phyloP scores from a whole-genome alignment of 2,329 filamentous ascomycete genomes.

The Beauveria caledonica region DNA sequence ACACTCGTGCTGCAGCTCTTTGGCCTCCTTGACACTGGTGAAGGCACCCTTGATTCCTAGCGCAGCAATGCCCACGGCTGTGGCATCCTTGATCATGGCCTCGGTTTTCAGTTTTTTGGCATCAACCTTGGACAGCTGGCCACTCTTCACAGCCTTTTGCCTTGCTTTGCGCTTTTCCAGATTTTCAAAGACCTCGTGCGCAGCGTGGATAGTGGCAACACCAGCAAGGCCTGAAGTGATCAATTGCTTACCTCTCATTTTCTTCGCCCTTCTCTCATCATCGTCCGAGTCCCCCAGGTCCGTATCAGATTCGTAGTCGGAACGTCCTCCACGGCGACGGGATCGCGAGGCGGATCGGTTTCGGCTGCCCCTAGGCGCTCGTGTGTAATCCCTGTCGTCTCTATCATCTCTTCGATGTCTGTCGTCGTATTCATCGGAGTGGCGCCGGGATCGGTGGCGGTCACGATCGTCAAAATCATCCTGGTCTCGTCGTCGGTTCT shows the following conservation, averaged over 20 bases:
- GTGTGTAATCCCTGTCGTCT: slow-evolving; percentile 27
- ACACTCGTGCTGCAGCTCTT: slow-evolving; percentile 40
- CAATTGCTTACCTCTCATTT: slow-evolving; percentile 56
- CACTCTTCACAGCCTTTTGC: slow-evolving; percentile 45
- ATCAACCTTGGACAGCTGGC: slow-evolving; percentile 40
- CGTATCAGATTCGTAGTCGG: slow-evolving; percentile 42
- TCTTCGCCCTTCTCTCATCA: slow-evolving; percentile 45
- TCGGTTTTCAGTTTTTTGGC: slow-evolving; percentile 50
- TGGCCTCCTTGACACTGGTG: slow-evolving; percentile 47
- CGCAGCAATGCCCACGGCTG: slow-evolving; percentile 50
- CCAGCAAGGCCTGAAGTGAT: slow-evolving; percentile 48
- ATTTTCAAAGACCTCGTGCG: slow-evolving; percentile 49
- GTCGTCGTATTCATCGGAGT: slow-evolving; percentile 35
- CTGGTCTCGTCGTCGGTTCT: slow-evolving; percentile 31
- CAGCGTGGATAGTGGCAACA: slow-evolving; percentile 53
- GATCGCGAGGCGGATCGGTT: slow-evolving; percentile 1
- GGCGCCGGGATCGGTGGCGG: slow-evolving; percentile 27
- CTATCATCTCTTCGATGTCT: slow-evolving; percentile 30
- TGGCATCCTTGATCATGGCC: slow-evolving; percentile 48
- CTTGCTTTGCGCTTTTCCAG: slow-evolving; percentile 48
- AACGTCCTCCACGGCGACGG: slow-evolving; percentile 20
- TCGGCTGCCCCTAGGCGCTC: slow-evolving; percentile 21
- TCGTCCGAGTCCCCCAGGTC: slow-evolving; percentile 51
- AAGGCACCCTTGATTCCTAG: slow-evolving; percentile 50
- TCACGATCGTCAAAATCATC: slow-evolving; percentile 38